Percentiles rank a stretch among this genome's conserved stretches.
Evolutionary conservation across 2,329 filamentous ascomycete genomes (phyloP).

Genomic region (Aspergillus persii): DNA sequence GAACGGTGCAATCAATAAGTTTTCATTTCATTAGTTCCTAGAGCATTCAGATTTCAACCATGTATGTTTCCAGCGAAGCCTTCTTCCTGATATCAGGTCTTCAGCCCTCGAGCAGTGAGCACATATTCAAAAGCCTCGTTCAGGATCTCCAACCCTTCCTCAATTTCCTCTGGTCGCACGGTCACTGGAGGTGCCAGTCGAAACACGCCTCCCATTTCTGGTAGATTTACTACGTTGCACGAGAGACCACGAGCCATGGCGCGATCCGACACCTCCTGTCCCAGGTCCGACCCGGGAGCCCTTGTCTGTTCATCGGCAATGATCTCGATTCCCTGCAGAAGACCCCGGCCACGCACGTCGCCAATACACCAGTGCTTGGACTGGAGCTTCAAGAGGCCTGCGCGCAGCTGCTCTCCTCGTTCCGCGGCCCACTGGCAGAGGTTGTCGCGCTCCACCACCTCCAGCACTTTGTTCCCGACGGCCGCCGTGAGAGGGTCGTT

Average conservation of each 20-base stretch:
- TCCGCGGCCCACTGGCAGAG: conserved; percentile 48
- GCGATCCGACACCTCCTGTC: conserved; percentile 46
- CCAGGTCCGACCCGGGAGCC: conserved; percentile 48
- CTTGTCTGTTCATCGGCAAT: conserved; percentile 52
- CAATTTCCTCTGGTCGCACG: conserved; percentile 51
- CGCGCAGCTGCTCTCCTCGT: conserved; percentile 48
- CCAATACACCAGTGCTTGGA: conserved; percentile 60
- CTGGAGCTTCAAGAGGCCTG: conserved; percentile 48
- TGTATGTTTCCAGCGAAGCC: no score
- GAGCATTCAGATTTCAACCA: no score
- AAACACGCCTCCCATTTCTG: conserved; percentile 57
- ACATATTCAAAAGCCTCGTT: conserved; percentile 52
- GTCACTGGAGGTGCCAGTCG: conserved; percentile 62
- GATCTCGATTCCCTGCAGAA: conserved; percentile 60
- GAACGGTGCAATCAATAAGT: no score
- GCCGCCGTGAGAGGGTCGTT: conserved; percentile 62
- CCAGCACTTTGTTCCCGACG: conserved; percentile 61
- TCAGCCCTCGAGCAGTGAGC: not conserved
- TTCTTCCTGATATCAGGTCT: not conserved
- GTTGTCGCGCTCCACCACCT: conserved; percentile 58
- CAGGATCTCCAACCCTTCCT: conserved; percentile 54
- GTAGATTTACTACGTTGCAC: conserved; percentile 56
- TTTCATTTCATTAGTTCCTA: no score
- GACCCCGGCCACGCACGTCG: conserved; percentile 58
- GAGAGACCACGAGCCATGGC: conserved; percentile 56